Evolutionary conservation across 2,329 filamentous ascomycete species (phyloP).

Genomic region (Aspergillus aculeatus): DNA sequence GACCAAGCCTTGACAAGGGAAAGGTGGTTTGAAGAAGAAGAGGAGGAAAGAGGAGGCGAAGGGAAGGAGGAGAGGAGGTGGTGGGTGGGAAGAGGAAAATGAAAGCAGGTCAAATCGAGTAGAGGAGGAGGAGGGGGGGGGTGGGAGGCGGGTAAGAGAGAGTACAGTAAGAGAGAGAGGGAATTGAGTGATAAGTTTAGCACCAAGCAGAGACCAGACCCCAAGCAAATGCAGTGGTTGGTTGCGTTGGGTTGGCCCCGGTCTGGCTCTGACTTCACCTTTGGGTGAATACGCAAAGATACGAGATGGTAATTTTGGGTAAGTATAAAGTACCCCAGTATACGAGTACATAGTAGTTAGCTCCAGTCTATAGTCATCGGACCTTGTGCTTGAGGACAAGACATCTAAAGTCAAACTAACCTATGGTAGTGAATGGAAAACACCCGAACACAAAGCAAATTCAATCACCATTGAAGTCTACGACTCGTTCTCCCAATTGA

Average conservation of each 20-base stretch:
- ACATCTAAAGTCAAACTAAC: background rate
- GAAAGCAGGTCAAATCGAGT: background rate
- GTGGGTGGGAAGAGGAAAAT: slow-evolving; percentile 12
- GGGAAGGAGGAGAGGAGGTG: slow-evolving; percentile 12
- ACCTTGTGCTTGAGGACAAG: background rate
- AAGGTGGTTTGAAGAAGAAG: slow-evolving; percentile 14
- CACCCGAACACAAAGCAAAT: background rate
- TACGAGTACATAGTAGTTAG: background rate
- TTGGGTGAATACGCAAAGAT: background rate
- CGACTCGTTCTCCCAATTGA: background rate
- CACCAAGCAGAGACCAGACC: slow-evolving; percentile 2
- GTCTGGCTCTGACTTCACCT: slow-evolving; percentile 3
- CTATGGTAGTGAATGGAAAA: background rate
- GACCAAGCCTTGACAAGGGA: slow-evolving; percentile 22
- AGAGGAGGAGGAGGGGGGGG: slow-evolving; percentile 6
- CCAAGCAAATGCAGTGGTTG: background rate
- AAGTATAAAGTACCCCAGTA: background rate
- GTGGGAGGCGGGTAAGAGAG: slow-evolving; percentile 20
- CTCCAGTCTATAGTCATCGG: background rate
- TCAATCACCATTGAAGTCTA: no score
- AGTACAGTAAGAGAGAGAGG: slow-evolving; percentile 22
- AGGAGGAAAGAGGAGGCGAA: slow-evolving; percentile 15
- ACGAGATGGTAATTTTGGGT: background rate
- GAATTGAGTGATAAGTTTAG: slow-evolving; percentile 11
- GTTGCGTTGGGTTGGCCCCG: background rate